Evolutionary conservation across 257 asterid genomes (phyloP), one percentile per base, ranked within the genome.

Genomic region (Fraxinus americana): DNA sequence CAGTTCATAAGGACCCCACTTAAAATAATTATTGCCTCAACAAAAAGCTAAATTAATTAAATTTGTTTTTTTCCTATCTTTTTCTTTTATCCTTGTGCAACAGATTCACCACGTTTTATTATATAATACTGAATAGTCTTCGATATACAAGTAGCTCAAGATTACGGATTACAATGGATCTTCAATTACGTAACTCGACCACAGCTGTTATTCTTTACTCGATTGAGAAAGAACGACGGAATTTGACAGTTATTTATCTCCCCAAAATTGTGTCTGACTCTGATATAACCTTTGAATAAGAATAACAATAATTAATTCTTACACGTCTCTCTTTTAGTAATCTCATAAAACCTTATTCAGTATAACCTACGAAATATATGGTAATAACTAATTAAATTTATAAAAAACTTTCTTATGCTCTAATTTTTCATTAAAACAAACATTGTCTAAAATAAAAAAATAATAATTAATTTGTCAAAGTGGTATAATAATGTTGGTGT

Each of bases 1-100:
- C 83, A 74, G 4, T 61, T 21, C 12, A 21, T 25, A 7, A 17
- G 54, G 71, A 52, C 67, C 86, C 86, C 78, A 77, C 69, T 69
- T 6, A 39, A 74, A 50, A 41, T 80, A 79, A 39, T 52, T 13
- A 35, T 70, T 77, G 30, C 36, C 61, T 39, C 32, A 12, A 68
- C 69, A 52, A 12, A 41, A 77, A 70, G 14, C 45, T 16, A 35
- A 17, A 70, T 17, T 9, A 21, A 38, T 38, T 35, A 70, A 3
- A 21, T 16, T 35, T 19, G 27, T 57, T 23, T 61, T 61, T 9
- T 23, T 9, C 11, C 5, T 59, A 7, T n/a, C 30, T 59, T 59
- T n/a, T 4, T 13, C 4, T 27, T 63, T 25, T 23, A 21, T 23
- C 25, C 10, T 21, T 6, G 11, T 57, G 25, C n/a, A 0, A n/a